phyloP scores from a whole-genome alignment of 1,284 basidiomycete species.

The Malassezia furfur region DNA sequence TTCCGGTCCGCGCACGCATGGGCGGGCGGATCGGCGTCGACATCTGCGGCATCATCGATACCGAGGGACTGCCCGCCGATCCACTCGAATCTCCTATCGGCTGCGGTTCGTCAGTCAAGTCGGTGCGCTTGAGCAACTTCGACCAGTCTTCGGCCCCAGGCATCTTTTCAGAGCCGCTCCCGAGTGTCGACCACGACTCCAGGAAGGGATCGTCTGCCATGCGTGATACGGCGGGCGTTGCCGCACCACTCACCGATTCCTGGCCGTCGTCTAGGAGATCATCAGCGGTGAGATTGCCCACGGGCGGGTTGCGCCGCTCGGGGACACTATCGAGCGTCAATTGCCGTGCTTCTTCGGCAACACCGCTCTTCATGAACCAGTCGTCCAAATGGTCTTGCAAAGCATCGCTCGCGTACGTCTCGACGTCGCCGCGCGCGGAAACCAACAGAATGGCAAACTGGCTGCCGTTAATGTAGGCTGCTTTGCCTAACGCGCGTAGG shows the following conservation, averaged over 20 bases:
- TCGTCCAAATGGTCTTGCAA: conserved; percentile 34
- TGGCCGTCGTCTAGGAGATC: background rate
- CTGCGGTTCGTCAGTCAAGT: background rate
- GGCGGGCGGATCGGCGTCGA: background rate
- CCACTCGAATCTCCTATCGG: background rate
- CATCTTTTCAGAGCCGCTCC: background rate
- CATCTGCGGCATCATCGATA: background rate
- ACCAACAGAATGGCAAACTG: conserved; percentile 55
- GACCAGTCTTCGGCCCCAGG: background rate
- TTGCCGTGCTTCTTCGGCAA: conserved; percentile 34
- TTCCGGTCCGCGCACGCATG: background rate
- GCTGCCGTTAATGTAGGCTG: conserved; percentile 52
- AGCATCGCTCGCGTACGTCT: conserved; percentile 53
- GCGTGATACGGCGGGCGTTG: background rate
- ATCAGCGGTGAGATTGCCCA: background rate
- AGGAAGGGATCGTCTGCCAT: conserved; percentile 16
- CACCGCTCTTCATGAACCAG: conserved; percentile 39
- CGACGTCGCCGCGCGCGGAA: conserved; percentile 53
- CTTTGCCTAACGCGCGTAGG: conserved; percentile 51
- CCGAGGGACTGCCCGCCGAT: background rate
- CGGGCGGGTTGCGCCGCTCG: background rate
- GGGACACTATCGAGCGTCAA: conserved; percentile 18
- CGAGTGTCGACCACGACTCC: conserved; percentile 3
- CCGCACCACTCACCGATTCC: background rate
- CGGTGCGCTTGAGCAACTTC: background rate